Conservation (phyloP, 1,139 yeast species). For the Lodderomyces orthopsilosis region DNA sequence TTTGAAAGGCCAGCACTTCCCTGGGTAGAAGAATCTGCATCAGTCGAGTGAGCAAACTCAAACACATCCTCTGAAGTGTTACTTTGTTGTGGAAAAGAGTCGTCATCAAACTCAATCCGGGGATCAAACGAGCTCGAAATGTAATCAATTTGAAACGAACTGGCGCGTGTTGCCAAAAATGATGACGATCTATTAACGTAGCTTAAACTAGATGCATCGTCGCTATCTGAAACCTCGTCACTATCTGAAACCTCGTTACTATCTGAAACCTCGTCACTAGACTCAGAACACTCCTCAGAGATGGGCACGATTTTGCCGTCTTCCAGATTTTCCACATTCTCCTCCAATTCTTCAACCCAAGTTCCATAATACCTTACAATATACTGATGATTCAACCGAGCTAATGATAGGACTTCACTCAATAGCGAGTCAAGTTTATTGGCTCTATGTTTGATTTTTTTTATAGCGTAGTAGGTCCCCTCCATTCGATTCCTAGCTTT, state of each 20-base stretch:
- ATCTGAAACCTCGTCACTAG: slow-evolving; percentile 4
- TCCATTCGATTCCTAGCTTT: slow-evolving; percentile 91
- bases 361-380: slow-evolving; percentile 96
- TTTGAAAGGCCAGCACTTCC: background rate
- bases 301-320: background rate
- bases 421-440: slow-evolving; percentile 76
- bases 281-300: background rate
- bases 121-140: slow-evolving; percentile 65
- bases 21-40: slow-evolving; percentile 11
- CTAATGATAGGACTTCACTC: slow-evolving; percentile 87
- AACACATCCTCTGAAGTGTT: slow-evolving; percentile 21
- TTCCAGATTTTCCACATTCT: background rate
- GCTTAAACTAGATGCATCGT: slow-evolving; percentile 9
- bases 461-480: slow-evolving; percentile 92
- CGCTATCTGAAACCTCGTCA: slow-evolving; percentile 8
- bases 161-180: slow-evolving; percentile 28
- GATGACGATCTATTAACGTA: slow-evolving; percentile 28
- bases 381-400: slow-evolving; percentile 89
- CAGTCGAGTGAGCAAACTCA: slow-evolving; percentile 27
- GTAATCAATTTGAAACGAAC: slow-evolving; percentile 55
- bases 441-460: slow-evolving; percentile 81
- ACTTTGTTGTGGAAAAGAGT: background rate
- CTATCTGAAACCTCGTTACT: slow-evolving; percentile 12
- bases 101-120: slow-evolving; percentile 55
- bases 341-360: slow-evolving; percentile 78